phyloP scores from a whole-genome alignment of 768 basidiomycete species.

The Termitomyces heimii region DNA sequence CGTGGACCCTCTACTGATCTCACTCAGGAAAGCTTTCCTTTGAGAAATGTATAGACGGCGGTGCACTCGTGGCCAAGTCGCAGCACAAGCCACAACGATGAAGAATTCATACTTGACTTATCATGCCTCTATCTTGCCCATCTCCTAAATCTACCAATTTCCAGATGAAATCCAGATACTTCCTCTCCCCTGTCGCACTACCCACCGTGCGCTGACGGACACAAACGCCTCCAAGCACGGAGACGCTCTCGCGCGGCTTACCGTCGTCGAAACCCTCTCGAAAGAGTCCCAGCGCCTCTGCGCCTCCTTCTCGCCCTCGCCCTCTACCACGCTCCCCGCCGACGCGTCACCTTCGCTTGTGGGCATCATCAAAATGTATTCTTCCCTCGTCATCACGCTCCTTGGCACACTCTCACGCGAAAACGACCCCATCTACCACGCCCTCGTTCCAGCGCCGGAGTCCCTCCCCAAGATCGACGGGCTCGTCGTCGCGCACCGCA shows the following conservation, averaged over 20 bases:
- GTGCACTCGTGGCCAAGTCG: slow-evolving; percentile 74
- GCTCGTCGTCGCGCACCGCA: slow-evolving; percentile 70
- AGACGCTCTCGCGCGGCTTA: too few relatives aligned
- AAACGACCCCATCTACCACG: slow-evolving; percentile 97
- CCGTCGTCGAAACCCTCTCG: slow-evolving; percentile 65
- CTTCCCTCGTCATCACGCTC: slow-evolving; percentile 46
- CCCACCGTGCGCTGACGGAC: too few relatives aligned
- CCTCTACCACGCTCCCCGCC: slow-evolving; percentile 73
- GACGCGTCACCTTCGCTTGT: slow-evolving; percentile 77
- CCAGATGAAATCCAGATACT: slow-evolving; percentile 86
- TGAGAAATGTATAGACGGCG: slow-evolving; percentile 79
- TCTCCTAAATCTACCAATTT: neutral
- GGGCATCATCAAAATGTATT: slow-evolving; percentile 81
- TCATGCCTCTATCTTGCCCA: neutral
- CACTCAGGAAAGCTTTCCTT: slow-evolving; percentile 93
- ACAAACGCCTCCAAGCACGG: too few relatives aligned
- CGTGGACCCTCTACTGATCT: slow-evolving; percentile 96
- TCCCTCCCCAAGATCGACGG: slow-evolving; percentile 81
- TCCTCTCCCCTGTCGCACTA: slow-evolving; percentile 85
- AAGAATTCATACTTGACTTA: slow-evolving; percentile 78
- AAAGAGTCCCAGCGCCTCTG: slow-evolving; percentile 79
- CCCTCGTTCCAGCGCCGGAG: slow-evolving; percentile 68
- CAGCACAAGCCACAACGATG: slow-evolving; percentile 73
- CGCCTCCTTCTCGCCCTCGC: slow-evolving; percentile 58
- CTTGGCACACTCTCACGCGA: slow-evolving; percentile 38